phyloP scores from a whole-genome alignment of 805 yeast genomes.

The Kluyveromyces lactis region DNA sequence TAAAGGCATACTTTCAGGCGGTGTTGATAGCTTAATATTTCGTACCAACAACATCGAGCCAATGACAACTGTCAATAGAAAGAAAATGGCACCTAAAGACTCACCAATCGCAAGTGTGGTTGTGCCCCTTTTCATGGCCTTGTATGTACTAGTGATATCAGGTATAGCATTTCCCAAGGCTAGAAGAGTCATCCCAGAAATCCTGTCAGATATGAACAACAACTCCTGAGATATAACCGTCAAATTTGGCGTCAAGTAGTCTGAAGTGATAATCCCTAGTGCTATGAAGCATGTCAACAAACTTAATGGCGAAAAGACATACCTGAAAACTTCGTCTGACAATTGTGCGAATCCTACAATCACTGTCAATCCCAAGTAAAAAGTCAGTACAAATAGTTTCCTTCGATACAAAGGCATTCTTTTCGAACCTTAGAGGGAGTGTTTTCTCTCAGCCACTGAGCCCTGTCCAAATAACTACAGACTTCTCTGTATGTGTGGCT shows the following conservation, averaged over 20 bases:
- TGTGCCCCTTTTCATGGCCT: constrained; percentile 67
- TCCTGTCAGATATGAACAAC: constrained; percentile 59
- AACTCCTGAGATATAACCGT: constrained; percentile 49
- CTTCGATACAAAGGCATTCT: background rate
- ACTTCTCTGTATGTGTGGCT: no score
- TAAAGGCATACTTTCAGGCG: background rate
- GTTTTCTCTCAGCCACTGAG: no score
- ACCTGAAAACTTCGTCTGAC: background rate
- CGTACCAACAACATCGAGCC: constrained; percentile 67
- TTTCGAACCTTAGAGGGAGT: background rate
- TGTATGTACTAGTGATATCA: constrained; percentile 76
- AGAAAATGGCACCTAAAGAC: constrained; percentile 82
- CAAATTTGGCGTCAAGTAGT: constrained; percentile 72
- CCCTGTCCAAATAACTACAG: background rate
- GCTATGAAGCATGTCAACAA: constrained; percentile 43
- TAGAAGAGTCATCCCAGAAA: constrained; percentile 78
- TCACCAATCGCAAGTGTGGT: constrained; percentile 82
- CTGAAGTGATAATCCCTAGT: constrained; percentile 75
- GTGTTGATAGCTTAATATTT: constrained; percentile 47
- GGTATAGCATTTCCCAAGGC: constrained; percentile 94
- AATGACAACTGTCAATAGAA: constrained; percentile 68
- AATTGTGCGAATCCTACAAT: background rate
- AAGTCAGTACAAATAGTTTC: background rate
- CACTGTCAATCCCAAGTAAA: constrained; percentile 2
- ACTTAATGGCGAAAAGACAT: constrained; percentile 12